A percentile compares a stretch with the other conserved stretches of the same genome.
Conservation (phyloP, 352 stramenopile genomes). For the Phytophthora pinifolia region DNA sequence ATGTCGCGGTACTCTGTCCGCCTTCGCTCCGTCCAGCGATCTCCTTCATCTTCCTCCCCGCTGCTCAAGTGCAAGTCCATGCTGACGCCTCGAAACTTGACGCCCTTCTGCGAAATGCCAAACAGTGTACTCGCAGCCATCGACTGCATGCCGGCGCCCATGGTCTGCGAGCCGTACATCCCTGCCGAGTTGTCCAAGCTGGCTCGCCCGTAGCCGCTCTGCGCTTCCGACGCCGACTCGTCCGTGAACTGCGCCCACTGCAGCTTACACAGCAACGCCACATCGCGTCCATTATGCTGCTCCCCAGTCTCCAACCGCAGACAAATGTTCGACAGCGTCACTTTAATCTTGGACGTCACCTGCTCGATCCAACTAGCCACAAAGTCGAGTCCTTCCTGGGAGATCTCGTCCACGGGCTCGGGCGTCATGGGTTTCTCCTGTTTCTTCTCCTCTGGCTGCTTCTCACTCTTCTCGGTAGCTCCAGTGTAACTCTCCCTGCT, state of each 20-base stretch:
- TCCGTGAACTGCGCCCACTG: slow-evolving; percentile 86
- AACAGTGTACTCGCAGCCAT: slow-evolving; percentile 82
- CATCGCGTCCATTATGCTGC: slow-evolving; percentile 55
- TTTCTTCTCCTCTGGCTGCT: slow-evolving; percentile 6
- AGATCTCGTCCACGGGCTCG: slow-evolving; percentile 74
- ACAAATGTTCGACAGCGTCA: slow-evolving; percentile 87
- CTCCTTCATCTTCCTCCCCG: slow-evolving; percentile 46
- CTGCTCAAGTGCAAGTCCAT: slow-evolving; percentile 79
- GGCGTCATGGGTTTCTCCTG: slow-evolving; percentile 16
- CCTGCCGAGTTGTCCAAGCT: slow-evolving; percentile 34
- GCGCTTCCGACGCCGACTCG: slow-evolving; percentile 75
- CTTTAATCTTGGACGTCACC: slow-evolving; percentile 90
- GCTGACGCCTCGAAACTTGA: slow-evolving; percentile 82
- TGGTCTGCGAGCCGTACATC: slow-evolving; percentile 36
- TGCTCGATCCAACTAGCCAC: slow-evolving; percentile 90
- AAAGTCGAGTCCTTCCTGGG: slow-evolving; percentile 89
- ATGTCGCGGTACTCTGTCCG: slow-evolving; percentile 38
- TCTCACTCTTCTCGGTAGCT: not conserved
- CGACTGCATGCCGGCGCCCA: slow-evolving; percentile 53
- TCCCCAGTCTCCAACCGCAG: slow-evolving; percentile 72
- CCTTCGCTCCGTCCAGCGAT: slow-evolving; percentile 27
- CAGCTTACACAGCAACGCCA: slow-evolving; percentile 71
- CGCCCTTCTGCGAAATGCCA: slow-evolving; percentile 82
- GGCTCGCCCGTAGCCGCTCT: slow-evolving; percentile 63
- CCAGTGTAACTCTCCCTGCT: slow-evolving; percentile 9